phyloP scores from a whole-genome alignment of 495 filamentous ascomycete species.

The Staphylotrichum longicolle region DNA sequence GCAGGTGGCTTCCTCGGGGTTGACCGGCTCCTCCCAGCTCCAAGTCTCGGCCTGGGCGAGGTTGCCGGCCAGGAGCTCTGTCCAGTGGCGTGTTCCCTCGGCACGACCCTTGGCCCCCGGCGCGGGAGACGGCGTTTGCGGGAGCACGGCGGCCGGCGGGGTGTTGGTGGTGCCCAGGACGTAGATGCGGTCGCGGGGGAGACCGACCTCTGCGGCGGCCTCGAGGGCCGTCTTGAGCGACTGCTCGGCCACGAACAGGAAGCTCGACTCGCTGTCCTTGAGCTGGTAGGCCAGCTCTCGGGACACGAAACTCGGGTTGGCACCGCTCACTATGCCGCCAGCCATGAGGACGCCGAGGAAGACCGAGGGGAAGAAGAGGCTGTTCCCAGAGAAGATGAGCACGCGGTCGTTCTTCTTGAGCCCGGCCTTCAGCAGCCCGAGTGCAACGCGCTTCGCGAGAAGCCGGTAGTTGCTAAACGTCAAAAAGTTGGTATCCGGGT shows the following conservation, averaged over 20 bases:
- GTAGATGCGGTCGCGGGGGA: constrained; percentile 52
- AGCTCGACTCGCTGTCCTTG: constrained; percentile 62
- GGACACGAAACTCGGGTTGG: constrained; percentile 70
- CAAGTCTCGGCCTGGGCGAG: constrained; percentile 43
- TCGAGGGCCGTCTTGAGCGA: constrained; percentile 62
- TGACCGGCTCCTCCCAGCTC: constrained; percentile 40
- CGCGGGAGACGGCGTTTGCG: constrained; percentile 41
- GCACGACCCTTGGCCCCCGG: constrained; percentile 38
- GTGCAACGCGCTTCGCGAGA: constrained; percentile 68
- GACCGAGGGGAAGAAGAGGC: constrained; percentile 69
- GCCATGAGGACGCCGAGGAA: constrained; percentile 74
- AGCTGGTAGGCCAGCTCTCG: constrained; percentile 75
- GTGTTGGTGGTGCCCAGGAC: constrained; percentile 42
- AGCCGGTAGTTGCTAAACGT: constrained; percentile 56
- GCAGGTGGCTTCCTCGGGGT: constrained; percentile 39
- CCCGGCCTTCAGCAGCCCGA: constrained; percentile 64
- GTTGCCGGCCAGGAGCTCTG: constrained; percentile 40
- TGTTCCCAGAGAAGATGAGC: constrained; percentile 68
- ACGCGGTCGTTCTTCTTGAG: constrained; percentile 68
- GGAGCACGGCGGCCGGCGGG: constrained; percentile 35
- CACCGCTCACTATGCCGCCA: constrained; percentile 75
- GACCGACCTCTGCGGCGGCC: constrained; percentile 64
- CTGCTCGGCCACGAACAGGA: constrained; percentile 56
- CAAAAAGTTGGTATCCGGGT: constrained; percentile 45
- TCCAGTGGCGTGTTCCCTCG: constrained; percentile 45